These are phyloP conservation scores for Sutorius australiensis DNA, from an alignment of 768 basidiomycete genomes.

Conservation along the genomic window DNA sequence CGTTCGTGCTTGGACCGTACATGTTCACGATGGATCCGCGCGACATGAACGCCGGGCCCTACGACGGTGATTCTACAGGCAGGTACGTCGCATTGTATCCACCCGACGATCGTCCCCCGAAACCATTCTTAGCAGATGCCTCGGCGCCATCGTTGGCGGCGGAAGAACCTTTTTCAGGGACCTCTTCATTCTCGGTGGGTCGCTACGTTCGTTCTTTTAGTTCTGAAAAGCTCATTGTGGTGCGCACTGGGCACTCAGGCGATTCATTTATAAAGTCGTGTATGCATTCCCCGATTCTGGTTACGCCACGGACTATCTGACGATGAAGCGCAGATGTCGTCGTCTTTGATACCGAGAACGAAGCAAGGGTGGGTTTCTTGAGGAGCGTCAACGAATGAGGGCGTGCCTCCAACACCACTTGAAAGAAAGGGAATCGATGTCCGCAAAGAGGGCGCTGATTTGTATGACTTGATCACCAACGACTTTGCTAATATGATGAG, in stretches of 20 bases:
- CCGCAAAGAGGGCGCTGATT: neutral
- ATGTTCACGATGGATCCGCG: constrained; percentile 39
- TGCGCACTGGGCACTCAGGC: constrained; percentile 27
- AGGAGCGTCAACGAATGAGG: constrained; percentile 41
- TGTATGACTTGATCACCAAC: neutral
- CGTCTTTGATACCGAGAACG: constrained; percentile 55
- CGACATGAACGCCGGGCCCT: constrained; percentile 57
- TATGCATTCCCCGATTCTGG: constrained; percentile 24
- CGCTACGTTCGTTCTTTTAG: neutral
- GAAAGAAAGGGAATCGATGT: neutral
- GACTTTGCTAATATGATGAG: too few species aligned
- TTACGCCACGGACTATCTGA: neutral
- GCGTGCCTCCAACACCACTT: neutral
- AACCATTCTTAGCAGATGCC: constrained; percentile 39
- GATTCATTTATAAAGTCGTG: constrained; percentile 68
- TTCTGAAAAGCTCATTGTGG: neutral
- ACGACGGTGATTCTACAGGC: constrained; percentile 28
- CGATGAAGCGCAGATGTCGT: constrained; percentile 46
- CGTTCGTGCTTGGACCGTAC: constrained; percentile 44
- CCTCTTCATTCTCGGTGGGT: constrained; percentile 21
- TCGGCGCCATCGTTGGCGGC: constrained; percentile 52
- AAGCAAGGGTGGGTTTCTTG: constrained; percentile 54
- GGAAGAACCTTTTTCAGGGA: neutral
- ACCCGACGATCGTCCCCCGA: neutral
- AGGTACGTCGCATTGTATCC: constrained; percentile 14